Base-by-base conservation (phyloP, 1,284 basidiomycete genomes). In the Trametes pubescens region DNA sequence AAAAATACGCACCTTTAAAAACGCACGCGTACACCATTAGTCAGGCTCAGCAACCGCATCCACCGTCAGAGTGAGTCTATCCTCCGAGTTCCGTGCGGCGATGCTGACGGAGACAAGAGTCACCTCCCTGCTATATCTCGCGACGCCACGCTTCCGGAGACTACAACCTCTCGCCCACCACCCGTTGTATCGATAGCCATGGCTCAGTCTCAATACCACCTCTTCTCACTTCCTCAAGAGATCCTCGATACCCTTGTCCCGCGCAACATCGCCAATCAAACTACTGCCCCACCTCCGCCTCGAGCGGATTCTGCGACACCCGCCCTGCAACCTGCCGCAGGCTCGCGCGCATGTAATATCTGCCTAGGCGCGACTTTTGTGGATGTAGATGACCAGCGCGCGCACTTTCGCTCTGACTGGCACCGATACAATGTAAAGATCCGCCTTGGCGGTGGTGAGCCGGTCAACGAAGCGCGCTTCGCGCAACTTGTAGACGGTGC, bases 371-470 rank as follows among this genome's bases (percentile, higher is more conserved):
- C 85, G 1, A 73, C 79, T 0, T 98, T 99, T 67, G 72, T 81
- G 13, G 88, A 91, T 59, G 86, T 97, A 2, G 87, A 93, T 34
- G 91, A 93, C 59, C 95, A 98, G 74, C 85, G 96, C 51, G 77
- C 81, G 0, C 97, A 99, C 77, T 98, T 95, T 76, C 90, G 91
- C 72, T 94, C 94, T 32, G 96, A 99, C 77, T 99, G 97, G 97
- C 97, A 99, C 83, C 86, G 96, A 58, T 99, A 98, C 80, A 99
- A 99, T 74, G 93, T 96, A 66, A 98, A 97, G 78, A 84, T 87
- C 52, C 89, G 88, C 61, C 78, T 95, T 38, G 80, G 80, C 59
- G 87, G 89, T 18, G 83, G 84, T 40, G 82, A 80, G 34, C 76
- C 88, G 18, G 87, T 95, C 16, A 80, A 85, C 0, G 93, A 94